Percentiles rank a stretch among this genome's conserved stretches.
phyloP scores from a whole-genome alignment of 2,329 filamentous ascomycete genomes.

The Ascochyta fabae region DNA sequence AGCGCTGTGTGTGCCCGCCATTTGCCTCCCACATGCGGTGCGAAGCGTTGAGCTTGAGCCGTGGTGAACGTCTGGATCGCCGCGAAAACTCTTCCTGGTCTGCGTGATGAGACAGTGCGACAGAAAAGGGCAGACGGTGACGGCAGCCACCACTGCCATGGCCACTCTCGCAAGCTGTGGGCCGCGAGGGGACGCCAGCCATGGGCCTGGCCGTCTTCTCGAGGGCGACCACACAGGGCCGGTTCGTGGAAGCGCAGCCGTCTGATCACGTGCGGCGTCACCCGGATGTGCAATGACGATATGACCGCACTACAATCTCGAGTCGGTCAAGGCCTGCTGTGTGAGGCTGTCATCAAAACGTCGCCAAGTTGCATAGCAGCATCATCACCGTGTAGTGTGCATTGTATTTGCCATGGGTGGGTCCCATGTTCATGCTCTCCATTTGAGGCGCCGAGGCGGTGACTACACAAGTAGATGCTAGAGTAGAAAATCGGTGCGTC shows the following conservation, averaged over 20 bases:
- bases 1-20: slow-evolving; percentile 11
- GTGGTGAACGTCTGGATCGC: slow-evolving; percentile 26
- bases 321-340: slow-evolving; percentile 18
- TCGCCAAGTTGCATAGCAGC: slow-evolving; percentile 9
- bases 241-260: neutral
- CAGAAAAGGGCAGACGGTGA: slow-evolving; percentile 16
- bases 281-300: slow-evolving; percentile 1
- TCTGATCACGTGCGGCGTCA: slow-evolving; percentile 10
- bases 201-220: slow-evolving; percentile 12
- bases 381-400: slow-evolving; percentile 9
- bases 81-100: slow-evolving; percentile 34
- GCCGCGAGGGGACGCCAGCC: slow-evolving; percentile 2
- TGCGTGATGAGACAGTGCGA: slow-evolving; percentile 9
- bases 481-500: slow-evolving; percentile 28
- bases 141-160: slow-evolving; percentile 13
- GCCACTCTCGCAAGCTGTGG: slow-evolving; percentile 12
- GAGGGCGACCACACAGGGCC: neutral
- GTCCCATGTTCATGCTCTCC: slow-evolving; percentile 28
- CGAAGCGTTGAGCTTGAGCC: slow-evolving; percentile 13
- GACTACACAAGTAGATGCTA: slow-evolving; percentile 27
- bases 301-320: neutral
- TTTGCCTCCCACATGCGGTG: slow-evolving; percentile 22
- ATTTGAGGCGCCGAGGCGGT: slow-evolving; percentile 27
- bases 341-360: slow-evolving; percentile 20
- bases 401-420: slow-evolving; percentile 24